phyloP scores from a whole-genome alignment of 169 alveolate genomes.

The Theileria equi region DNA sequence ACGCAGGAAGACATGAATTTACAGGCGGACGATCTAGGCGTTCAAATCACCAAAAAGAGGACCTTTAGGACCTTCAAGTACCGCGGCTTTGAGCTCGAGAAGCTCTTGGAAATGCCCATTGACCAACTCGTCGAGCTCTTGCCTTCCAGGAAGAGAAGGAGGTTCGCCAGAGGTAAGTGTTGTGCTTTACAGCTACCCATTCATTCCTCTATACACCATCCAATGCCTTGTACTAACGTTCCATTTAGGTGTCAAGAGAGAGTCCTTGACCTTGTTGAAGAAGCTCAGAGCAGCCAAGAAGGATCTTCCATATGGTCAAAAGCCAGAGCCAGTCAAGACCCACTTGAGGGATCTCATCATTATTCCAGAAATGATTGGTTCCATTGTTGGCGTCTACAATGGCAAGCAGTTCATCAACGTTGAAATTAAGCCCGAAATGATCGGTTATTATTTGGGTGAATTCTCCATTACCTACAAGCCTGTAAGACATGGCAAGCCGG shows the following conservation, averaged over 20 bases:
- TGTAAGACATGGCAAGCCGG: slow-evolving; percentile 98
- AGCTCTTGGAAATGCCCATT: slow-evolving; percentile 86
- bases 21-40: slow-evolving; percentile 55
- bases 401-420: slow-evolving; percentile 95
- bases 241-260: slow-evolving; percentile 76
- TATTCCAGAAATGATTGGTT: slow-evolving; percentile 97
- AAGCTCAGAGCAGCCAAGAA: slow-evolving; percentile 92
- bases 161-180: slow-evolving; percentile 83
- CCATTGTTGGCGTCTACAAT: slow-evolving; percentile 96
- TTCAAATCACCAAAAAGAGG: slow-evolving; percentile 87
- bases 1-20: no score
- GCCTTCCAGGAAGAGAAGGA: slow-evolving; percentile 96
- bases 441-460: slow-evolving; percentile 98
- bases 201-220: neutral
- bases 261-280: slow-evolving; percentile 90
- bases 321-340: slow-evolving; percentile 94
- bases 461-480: slow-evolving; percentile 98
- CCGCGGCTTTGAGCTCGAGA: slow-evolving; percentile 96
- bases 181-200: slow-evolving; percentile 24
- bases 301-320: slow-evolving; percentile 88
- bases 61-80: slow-evolving; percentile 96
- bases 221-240: neutral
- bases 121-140: slow-evolving; percentile 90
- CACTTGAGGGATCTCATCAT: slow-evolving; percentile 93
- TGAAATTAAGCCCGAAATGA: slow-evolving; percentile 98